These are phyloP conservation scores for Nemania sp. DNA, from an alignment of 2,329 filamentous ascomycete genomes.

Conservation along the genomic window DNA sequence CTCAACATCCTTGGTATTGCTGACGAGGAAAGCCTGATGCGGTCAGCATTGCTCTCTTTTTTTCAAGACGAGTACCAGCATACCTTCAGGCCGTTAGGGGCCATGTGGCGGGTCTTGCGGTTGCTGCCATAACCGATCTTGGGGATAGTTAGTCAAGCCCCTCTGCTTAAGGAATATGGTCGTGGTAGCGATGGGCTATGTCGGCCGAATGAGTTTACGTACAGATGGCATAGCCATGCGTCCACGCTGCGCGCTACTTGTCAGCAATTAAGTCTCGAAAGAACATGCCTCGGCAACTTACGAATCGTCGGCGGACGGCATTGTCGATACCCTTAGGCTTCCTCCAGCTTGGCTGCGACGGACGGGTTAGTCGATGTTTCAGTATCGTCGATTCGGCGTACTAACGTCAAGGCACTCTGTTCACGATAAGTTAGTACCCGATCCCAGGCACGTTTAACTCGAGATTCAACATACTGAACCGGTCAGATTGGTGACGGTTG, in stretches of 20 bases:
- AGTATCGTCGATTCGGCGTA: not conserved
- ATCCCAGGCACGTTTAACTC: not conserved
- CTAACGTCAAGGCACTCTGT: conserved; percentile 30
- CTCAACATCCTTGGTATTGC: conserved; percentile 94
- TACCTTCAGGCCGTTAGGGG: conserved; percentile 95
- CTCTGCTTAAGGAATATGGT: not conserved
- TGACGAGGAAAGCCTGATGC: conserved; percentile 82
- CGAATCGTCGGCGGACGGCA: conserved; percentile 92
- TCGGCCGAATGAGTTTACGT: conserved; percentile 51
- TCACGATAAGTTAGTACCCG: conserved; percentile 16
- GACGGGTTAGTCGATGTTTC: conserved; percentile 10
- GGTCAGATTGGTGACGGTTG: conserved; percentile 96
- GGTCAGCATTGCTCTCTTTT: conserved; percentile 10
- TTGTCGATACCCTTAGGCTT: conserved; percentile 99
- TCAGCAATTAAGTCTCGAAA: conserved; percentile 4
- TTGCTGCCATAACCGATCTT: conserved; percentile 99
- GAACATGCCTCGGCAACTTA: conserved; percentile 14
- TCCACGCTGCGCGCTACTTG: conserved; percentile 59
- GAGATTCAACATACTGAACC: conserved; percentile 81
- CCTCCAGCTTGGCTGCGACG: conserved; percentile 68
- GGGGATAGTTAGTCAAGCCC: conserved; percentile 28
- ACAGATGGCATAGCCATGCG: conserved; percentile 97
- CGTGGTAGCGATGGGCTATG: not conserved
- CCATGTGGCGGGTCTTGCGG: conserved; percentile 99
- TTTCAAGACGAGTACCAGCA: not conserved